Base-by-base conservation (phyloP, 371 early-diverging fungal species). In the Mortierella polycephala region DNA sequence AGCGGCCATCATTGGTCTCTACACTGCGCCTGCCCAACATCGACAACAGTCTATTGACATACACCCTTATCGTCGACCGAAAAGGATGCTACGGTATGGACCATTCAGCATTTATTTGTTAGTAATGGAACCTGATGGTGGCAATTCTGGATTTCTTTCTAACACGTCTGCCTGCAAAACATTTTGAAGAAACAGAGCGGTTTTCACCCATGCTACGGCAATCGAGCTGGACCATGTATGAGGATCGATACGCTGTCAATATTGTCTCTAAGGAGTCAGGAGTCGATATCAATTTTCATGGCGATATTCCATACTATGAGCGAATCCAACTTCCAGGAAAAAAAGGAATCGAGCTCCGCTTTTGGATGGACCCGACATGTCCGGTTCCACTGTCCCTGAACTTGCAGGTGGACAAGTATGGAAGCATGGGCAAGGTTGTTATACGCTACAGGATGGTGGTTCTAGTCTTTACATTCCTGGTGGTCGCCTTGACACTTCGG, bases 361-460 rank as follows among this genome's bases (percentile, higher is more conserved):
- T 94, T 47, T 92, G 92, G 91, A 87, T 87, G 76, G 93, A 93
- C 63, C 87, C 92, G 2, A 83, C 79, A 0, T 88, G 88, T 44
- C 68, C 83, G 13, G 79, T 85, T 2, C 89, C 89, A 0, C 54
- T 89, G 12, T 74, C 84, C 6, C 39, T 94, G 7, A 83, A 85
- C 30, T 67, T 93, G 37, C 71, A 80, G 1, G 83, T 93, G 37
- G 92, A 93, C 81, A 89, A 85, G 87, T 93, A 93, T 72, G 91
- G 92, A 16, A 91, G 92, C 64, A 79, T 92, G 44, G 92, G 92
- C 53, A 86, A 93, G 20, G 71, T 90, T 40, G 87, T 93, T 8
- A 91, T 91, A 67, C 84, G 94, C 39, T 90, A 92, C 57, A 89
- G 93, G 13, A 91, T 92, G 69, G 89, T 92, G 57, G 72, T 93